Evolutionary conservation across 768 basidiomycete genomes (phyloP), one percentile per base, ranked within the genome.

Genomic region (Suillus placidus): DNA sequence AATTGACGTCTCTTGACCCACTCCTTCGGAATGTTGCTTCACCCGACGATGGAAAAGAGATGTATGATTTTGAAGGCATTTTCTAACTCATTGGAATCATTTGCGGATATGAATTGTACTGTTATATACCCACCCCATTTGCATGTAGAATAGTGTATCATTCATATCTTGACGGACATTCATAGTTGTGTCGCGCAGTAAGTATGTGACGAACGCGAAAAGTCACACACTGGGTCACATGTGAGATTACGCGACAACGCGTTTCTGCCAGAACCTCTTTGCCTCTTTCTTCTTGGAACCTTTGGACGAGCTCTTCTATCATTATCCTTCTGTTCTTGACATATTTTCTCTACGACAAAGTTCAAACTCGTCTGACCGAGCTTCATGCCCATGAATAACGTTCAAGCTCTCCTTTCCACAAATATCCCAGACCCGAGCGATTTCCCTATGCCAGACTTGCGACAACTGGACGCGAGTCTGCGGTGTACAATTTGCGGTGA

Each of bases 1-100:
- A 95, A 76, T 80, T 95, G 43, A 87, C 90, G 20, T 91, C 91
- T 32, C 82, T 95, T 54, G 92, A 93, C 76, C 93, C 93, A 34
- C 73, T 93, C 40, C 80, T 94, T 62, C 81, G 89, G 51, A 91
- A 90, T 69, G 81, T 87, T 54, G 76, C 76, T 2, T 73, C 69
- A 23, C 69, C 77, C 18, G 81, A 80, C 55, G 79, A 79, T 51
- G 67, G 66, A 38, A 72, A 76, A 64, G 82, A 81, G 61, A 78
- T 76, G 65, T 84, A 81, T 65, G 83, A 81, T 55, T 82, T 82
- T 47, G 80, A 81, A 58, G 80, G 79, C 42, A 76, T 73, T 73
- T 73, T 77, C 70, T 77, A 62, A 77, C 63, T n/a, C 12, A 60
- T 26, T 60, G 26, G 40, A 30, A 12, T 32, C 58, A 60, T 32